These are phyloP conservation scores for Paramecium octaurelia DNA, from an alignment of 73 alveolate species.

Conservation along the genomic window DNA sequence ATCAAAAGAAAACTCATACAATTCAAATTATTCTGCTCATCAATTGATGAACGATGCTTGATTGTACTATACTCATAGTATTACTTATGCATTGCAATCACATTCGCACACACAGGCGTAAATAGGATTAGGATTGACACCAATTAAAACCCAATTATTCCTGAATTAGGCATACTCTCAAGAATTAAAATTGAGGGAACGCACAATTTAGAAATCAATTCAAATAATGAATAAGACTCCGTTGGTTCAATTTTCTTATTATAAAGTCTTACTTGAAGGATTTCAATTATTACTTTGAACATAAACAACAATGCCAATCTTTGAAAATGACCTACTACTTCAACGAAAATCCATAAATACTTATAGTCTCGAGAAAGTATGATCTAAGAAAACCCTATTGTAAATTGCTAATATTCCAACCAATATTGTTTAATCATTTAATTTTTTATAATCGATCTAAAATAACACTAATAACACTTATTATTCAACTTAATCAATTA, in stretches of 20 bases:
- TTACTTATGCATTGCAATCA: background rate
- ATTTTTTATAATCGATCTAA: background rate
- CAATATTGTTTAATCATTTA: background rate
- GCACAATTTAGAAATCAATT: background rate
- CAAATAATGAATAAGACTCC: background rate
- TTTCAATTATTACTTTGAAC: background rate
- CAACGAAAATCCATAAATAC: background rate
- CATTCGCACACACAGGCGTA: background rate
- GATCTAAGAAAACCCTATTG: conserved; percentile 21
- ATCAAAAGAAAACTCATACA: background rate
- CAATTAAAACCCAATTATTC: background rate
- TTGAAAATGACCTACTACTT: background rate
- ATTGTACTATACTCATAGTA: background rate
- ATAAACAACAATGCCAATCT: background rate
- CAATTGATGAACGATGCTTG: background rate
- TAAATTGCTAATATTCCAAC: conserved; percentile 8
- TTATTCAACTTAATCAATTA: background rate
- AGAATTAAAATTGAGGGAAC: background rate
- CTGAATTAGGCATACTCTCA: background rate
- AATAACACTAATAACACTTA: background rate
- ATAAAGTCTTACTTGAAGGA: background rate
- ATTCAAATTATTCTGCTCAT: background rate
- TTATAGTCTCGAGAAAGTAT: background rate
- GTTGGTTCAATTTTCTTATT: background rate
- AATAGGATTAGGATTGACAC: background rate